phyloP scores from a whole-genome alignment of 2,329 filamentous ascomycete species.

The Periconia macrospinosa region DNA sequence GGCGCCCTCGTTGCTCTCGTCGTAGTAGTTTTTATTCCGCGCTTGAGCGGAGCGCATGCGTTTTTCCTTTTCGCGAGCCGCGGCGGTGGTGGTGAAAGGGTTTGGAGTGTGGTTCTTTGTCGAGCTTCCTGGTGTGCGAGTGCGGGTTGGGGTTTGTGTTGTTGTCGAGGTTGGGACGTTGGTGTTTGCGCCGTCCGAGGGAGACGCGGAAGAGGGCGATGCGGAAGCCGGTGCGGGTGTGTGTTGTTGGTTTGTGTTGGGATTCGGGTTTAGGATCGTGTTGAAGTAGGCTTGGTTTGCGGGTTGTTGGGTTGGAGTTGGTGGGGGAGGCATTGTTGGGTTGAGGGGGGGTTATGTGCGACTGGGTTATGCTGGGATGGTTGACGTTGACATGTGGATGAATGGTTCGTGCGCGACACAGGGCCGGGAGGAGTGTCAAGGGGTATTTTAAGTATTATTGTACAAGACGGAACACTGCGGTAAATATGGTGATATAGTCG shows the following conservation, averaged over 20 bases:
- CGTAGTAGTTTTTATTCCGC: conserved; percentile 18
- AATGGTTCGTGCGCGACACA: neutral
- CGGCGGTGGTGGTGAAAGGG: conserved; percentile 23
- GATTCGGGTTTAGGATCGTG: conserved; percentile 6
- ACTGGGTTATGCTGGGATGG: neutral
- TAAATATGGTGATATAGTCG: too few relatives aligned
- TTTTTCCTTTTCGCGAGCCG: neutral
- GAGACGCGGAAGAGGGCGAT: neutral
- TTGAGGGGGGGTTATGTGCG: neutral
- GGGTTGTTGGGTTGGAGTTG: conserved; percentile 1
- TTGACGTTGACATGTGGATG: neutral
- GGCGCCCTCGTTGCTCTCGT: neutral
- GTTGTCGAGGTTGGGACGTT: neutral
- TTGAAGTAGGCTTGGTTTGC: conserved; percentile 8
- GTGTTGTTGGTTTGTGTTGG: neutral
- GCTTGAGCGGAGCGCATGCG: conserved; percentile 27
- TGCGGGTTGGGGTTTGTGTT: neutral
- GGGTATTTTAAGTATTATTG: too few relatives aligned
- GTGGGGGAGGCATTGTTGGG: neutral
- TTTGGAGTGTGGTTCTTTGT: neutral
- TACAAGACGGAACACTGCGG: too few relatives aligned
- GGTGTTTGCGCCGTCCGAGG: neutral
- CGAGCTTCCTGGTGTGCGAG: neutral
- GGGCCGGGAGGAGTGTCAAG: too few relatives aligned
- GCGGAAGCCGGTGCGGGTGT: conserved; percentile 2